These are phyloP conservation scores for Chloris gayana DNA, from an alignment of 176 grass and related monocot species.

Conservation along the genomic window DNA sequence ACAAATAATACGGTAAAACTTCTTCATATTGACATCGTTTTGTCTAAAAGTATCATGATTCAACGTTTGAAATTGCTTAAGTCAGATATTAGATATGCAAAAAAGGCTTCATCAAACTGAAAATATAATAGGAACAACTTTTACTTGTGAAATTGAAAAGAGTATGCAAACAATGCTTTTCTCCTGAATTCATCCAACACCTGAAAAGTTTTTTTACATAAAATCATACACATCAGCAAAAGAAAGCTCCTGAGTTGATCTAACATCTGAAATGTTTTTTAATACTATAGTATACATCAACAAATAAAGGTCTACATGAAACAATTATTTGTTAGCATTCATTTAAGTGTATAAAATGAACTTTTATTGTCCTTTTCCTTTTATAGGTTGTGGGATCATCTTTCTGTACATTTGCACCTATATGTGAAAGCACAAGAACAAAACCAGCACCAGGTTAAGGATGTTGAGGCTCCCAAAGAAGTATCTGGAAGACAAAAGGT, in stretches of 20 bases:
- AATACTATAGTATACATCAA: neutral
- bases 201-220: neutral
- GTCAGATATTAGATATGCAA: neutral
- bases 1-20: too few relatives aligned
- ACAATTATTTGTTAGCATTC: neutral
- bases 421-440: conserved; percentile 56
- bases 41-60: neutral
- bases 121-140: neutral
- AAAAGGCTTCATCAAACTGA: neutral
- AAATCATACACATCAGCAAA: neutral
- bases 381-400: conserved; percentile 88
- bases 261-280: too few relatives aligned
- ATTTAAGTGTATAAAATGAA: conserved; percentile 14
- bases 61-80: neutral
- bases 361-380: neutral
- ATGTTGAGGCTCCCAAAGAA: conserved; percentile 43
- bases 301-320: neutral
- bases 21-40: too few relatives aligned
- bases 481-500: conserved; percentile 41
- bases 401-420: conserved; percentile 65
- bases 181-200: too few relatives aligned
- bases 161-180: neutral
- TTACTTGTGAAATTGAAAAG: neutral
- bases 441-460: conserved; percentile 34
- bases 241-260: neutral